These are phyloP conservation scores for Paramecium octaurelia DNA, from an alignment of 73 alveolate genomes.

Conservation along the genomic window DNA sequence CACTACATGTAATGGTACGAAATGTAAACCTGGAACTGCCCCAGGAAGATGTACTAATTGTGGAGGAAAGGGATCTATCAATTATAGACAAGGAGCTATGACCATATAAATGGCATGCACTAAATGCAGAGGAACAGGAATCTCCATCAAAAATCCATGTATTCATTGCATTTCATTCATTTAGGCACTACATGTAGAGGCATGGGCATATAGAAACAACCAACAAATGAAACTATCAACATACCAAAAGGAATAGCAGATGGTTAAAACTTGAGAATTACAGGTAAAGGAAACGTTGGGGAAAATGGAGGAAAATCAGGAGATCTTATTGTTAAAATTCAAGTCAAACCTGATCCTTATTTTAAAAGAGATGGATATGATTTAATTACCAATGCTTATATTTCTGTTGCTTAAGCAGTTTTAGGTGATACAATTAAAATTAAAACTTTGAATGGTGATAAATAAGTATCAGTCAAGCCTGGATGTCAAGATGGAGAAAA, in stretches of 20 bases:
- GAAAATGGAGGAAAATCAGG: slow-evolving; percentile 81
- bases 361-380: slow-evolving; percentile 85
- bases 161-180: background rate
- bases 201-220: slow-evolving; percentile 56
- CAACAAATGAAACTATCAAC: slow-evolving; percentile 70
- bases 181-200: slow-evolving; percentile 75
- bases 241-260: slow-evolving; percentile 87
- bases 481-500: slow-evolving; percentile 80
- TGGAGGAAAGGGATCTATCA: slow-evolving; percentile 79
- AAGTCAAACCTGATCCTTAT: slow-evolving; percentile 70
- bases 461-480: slow-evolving; percentile 68
- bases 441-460: slow-evolving; percentile 79
- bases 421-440: slow-evolving; percentile 76
- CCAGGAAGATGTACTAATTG: slow-evolving; percentile 81
- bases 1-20: slow-evolving; percentile 81
- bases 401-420: slow-evolving; percentile 76
- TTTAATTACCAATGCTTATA: slow-evolving; percentile 66
- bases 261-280: slow-evolving; percentile 77
- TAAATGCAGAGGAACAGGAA: slow-evolving; percentile 82
- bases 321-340: slow-evolving; percentile 74
- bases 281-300: slow-evolving; percentile 77
- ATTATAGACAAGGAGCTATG: slow-evolving; percentile 82
- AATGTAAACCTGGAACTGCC: slow-evolving; percentile 86
- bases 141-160: slow-evolving; percentile 76
- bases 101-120: slow-evolving; percentile 73